Evolutionary conservation across 805 yeast species (phyloP).

Genomic region (Wickerhamiella galacta): DNA sequence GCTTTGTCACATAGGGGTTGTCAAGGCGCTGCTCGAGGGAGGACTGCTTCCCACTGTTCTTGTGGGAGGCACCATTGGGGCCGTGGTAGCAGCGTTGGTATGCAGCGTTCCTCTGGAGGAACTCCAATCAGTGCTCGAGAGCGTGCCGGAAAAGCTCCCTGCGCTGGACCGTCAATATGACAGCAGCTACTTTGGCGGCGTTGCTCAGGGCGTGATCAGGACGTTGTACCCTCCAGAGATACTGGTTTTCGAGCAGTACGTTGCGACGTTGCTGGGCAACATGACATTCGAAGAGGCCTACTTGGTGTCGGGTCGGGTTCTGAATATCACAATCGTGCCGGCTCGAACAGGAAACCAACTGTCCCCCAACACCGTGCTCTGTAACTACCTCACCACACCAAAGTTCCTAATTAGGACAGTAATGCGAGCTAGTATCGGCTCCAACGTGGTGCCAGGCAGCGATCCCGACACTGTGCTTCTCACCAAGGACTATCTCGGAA

Average conservation of each 20-base stretch:
- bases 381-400: slow-evolving; percentile 79
- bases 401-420: slow-evolving; percentile 76
- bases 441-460: slow-evolving; percentile 32
- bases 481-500: slow-evolving; percentile 38
- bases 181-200: slow-evolving; percentile 23
- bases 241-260: slow-evolving; percentile 60
- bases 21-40: slow-evolving; percentile 60
- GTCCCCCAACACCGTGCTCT: too few relatives aligned
- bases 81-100: slow-evolving; percentile 74
- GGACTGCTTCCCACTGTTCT: slow-evolving; percentile 69
- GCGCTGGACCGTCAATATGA: slow-evolving; percentile 12
- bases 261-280: slow-evolving; percentile 57
- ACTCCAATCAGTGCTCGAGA: slow-evolving; percentile 28
- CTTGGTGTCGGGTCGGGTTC: slow-evolving; percentile 54
- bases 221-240: slow-evolving; percentile 83
- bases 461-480: slow-evolving; percentile 38
- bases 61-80: slow-evolving; percentile 88
- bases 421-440: slow-evolving; percentile 49
- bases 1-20: slow-evolving; percentile 82
- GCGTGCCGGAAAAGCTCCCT: slow-evolving; percentile 14
- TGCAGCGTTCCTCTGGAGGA: slow-evolving; percentile 60
- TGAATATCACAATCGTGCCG: slow-evolving; percentile 78
- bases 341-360: too few relatives aligned
- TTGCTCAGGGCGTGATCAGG: slow-evolving; percentile 55
- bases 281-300: slow-evolving; percentile 90